Base-by-base conservation (phyloP, 352 stramenopile species). In the Phytophthora parvispora region DNA sequence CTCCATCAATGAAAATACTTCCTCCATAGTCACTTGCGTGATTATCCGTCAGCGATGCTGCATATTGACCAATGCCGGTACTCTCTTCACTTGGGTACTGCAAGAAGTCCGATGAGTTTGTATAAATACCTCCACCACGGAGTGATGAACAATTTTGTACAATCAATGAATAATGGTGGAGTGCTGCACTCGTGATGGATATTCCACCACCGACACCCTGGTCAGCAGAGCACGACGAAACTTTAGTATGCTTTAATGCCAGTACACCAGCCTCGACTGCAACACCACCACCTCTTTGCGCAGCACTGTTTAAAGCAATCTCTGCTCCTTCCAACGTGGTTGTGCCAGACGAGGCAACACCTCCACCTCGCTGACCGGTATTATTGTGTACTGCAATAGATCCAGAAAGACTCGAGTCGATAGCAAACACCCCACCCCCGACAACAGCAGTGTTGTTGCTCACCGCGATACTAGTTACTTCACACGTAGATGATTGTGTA, bases 121-220 rank as follows among this genome's bases (percentile, higher is more conserved):
- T 32, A 32, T 85, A 87, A 15, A 82, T 12, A 6, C 76, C 79
- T 32, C 76, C 79, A 18, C 79, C 79, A 24, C 52, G 55, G 1
- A 57, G 12, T 0, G 79, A 47, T 16, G 27, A 52, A 38, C 78
- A 86, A 8, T 27, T 50, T 5, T 57, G 40, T 29, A 86, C 22
- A 1, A 12, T 58, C 7, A 83, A 47, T 16, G 53, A 48, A 8
- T 73, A 52, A 42, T 83, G 71, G 1, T 54, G 45, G 4, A 77
- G 54, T 4, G 10, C 31, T 6, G 64, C 57, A 10, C 64, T 60
- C 6, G 27, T 42, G n/a, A 82, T 32, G 15, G 60, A 74, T 20
- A 80, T 34, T 1, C 75, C 78, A 9, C 78, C 78, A 3, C 78
- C 78, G 0, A 74, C 9, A 20, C 78, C 76, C 8, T 61, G 34